Percentiles rank a stretch among this genome's conserved stretches.
phyloP scores from a whole-genome alignment of 176 grass and related monocot genomes.

The Typha latifolia region DNA sequence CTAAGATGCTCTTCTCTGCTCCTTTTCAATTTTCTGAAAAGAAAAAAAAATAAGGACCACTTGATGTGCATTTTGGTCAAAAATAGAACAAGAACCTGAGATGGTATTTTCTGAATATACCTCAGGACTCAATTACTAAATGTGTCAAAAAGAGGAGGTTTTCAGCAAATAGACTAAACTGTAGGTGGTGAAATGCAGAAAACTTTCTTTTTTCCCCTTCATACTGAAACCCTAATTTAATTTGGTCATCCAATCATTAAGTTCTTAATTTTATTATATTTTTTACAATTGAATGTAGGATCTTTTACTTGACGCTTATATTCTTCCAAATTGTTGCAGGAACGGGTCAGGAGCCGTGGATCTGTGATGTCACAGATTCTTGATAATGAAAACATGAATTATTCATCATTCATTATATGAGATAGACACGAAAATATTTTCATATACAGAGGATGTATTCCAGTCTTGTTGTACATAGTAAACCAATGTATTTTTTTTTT shows the following conservation, averaged over 20 bases:
- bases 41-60: no score
- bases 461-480: neutral
- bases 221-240: neutral
- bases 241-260: slow-evolving; percentile 8
- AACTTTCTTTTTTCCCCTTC: no score
- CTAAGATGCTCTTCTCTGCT: no score
- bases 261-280: neutral
- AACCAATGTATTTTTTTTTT: no score
- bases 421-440: neutral
- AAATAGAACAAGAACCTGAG: no score
- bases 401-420: slow-evolving; percentile 19
- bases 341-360: neutral
- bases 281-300: neutral
- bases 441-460: neutral
- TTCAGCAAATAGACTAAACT: no score
- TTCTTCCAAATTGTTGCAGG: slow-evolving; percentile 11
- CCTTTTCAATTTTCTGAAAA: no score
- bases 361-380: slow-evolving; percentile 8
- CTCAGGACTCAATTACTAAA: no score
- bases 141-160: no score
- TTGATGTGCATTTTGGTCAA: no score
- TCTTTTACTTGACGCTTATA: neutral
- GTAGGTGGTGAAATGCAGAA: no score
- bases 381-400: slow-evolving; percentile 11
- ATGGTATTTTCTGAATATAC: no score